These are phyloP conservation scores for Austropuccinia psidii DNA, from an alignment of 1,284 basidiomycete species.

Conservation along the genomic window DNA sequence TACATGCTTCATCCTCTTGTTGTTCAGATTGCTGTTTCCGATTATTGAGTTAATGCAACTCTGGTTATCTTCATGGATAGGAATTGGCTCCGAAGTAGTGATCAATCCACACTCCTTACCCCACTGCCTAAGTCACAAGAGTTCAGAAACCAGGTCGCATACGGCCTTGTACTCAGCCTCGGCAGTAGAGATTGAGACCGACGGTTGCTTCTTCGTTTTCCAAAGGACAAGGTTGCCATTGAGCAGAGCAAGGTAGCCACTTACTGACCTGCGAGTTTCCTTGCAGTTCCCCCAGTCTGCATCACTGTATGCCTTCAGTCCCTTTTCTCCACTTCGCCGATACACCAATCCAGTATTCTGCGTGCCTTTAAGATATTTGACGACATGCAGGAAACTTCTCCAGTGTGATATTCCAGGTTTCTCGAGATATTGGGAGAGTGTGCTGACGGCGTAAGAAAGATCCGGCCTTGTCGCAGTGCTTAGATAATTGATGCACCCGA, in stretches of 20 bases:
- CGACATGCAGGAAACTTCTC: not conserved
- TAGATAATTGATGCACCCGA: not conserved
- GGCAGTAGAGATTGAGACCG: constrained; percentile 47
- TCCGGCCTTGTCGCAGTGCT: not conserved
- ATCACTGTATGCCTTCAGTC: not conserved
- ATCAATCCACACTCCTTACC: no score
- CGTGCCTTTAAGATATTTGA: not conserved
- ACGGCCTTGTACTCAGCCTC: constrained; percentile 53
- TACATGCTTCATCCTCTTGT: no score
- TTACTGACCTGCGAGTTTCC: constrained; percentile 44
- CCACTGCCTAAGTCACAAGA: constrained; percentile 50
- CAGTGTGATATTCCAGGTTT: not conserved
- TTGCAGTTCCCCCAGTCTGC: not conserved
- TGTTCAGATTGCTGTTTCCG: no score
- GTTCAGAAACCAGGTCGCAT: constrained; percentile 52
- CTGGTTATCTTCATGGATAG: no score
- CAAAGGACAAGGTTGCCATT: constrained; percentile 48
- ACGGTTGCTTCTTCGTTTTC: constrained; percentile 49
- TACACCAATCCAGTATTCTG: not conserved
- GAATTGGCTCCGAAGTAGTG: no score
- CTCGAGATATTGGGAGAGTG: not conserved
- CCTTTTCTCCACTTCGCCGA: no score
- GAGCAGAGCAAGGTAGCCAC: constrained; percentile 48
- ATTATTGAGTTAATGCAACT: no score
- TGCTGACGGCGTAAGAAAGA: not conserved